Percentiles rank a stretch among this genome's conserved stretches.
phyloP scores from a whole-genome alignment of 805 yeast genomes.

The Nakazawaea wyomingensis region DNA sequence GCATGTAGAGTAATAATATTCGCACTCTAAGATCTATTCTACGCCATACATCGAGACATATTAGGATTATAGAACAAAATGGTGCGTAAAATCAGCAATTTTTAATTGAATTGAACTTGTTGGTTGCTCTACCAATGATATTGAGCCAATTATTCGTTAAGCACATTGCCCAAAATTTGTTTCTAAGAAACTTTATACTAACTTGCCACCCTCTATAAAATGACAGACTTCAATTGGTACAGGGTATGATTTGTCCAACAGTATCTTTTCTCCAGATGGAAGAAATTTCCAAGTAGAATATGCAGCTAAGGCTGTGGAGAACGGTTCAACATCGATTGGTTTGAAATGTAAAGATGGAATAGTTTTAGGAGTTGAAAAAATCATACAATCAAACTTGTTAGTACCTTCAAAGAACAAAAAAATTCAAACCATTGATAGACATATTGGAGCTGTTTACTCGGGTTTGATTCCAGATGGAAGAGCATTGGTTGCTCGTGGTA shows the following conservation, averaged over 20 bases:
- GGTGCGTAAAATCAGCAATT: too few species aligned
- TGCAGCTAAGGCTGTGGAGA: constrained; percentile 96
- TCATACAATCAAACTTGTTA: constrained; percentile 77
- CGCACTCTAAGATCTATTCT: too few species aligned
- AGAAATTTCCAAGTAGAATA: constrained; percentile 97
- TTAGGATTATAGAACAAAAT: too few species aligned
- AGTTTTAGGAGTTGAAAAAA: constrained; percentile 96
- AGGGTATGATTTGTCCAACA: constrained; percentile 96
- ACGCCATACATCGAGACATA: too few species aligned
- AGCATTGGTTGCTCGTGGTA: constrained; percentile 83
- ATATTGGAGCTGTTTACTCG: constrained; percentile 90
- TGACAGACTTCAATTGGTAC: constrained; percentile 90
- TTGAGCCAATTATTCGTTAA: too few species aligned
- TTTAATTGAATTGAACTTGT: too few species aligned
- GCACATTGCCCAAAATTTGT: neutral
- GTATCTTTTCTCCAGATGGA: constrained; percentile 92
- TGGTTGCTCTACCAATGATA: too few species aligned
- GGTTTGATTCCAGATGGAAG: constrained; percentile 97
- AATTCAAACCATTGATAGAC: constrained; percentile 90
- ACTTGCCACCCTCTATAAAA: constrained; percentile 8
- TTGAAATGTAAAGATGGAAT: constrained; percentile 89
- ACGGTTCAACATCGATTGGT: constrained; percentile 93
- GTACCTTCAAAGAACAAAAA: constrained; percentile 87
- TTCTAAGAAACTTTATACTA: neutral
- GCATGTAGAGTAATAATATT: too few species aligned